phyloP scores from a whole-genome alignment of 495 filamentous ascomycete genomes.

The Pseudomonodictys pantanalensis region DNA sequence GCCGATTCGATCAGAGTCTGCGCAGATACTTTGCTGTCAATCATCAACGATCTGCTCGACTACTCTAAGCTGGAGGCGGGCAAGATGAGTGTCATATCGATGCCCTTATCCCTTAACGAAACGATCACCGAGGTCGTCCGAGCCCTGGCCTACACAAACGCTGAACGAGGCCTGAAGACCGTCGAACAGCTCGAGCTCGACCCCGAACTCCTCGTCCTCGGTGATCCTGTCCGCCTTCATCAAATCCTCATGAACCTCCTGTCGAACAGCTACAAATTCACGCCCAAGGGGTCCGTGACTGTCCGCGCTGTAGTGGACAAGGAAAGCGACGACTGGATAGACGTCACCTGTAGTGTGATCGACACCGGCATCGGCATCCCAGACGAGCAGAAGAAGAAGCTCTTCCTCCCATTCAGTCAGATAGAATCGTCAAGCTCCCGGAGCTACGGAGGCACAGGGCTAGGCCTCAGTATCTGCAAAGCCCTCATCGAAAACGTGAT shows the following conservation, averaged over 20 bases:
- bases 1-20: constrained; percentile 91
- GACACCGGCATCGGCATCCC: constrained; percentile 91
- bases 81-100: constrained; percentile 89
- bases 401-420: constrained; percentile 89
- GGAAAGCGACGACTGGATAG: constrained; percentile 66
- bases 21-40: constrained; percentile 82
- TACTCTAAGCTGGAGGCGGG: constrained; percentile 92
- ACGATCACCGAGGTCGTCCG: constrained; percentile 86
- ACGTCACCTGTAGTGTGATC: constrained; percentile 77
- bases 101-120: constrained; percentile 78
- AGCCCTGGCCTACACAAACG: constrained; percentile 78
- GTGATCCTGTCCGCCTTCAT: constrained; percentile 85
- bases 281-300: constrained; percentile 77
- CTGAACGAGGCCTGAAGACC: constrained; percentile 71
- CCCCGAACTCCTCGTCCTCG: constrained; percentile 74
- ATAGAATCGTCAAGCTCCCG: constrained; percentile 82
- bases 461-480: constrained; percentile 91
- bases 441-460: constrained; percentile 85
- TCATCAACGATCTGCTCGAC: constrained; percentile 94
- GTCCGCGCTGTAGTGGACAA: constrained; percentile 67
- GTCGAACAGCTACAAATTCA: constrained; percentile 93
- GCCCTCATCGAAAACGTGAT: constrained; percentile 91
- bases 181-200: constrained; percentile 67
- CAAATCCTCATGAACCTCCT: constrained; percentile 93
- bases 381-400: constrained; percentile 71